Conservation (phyloP, 306 rosid species). For the Prunus fruticosa region DNA sequence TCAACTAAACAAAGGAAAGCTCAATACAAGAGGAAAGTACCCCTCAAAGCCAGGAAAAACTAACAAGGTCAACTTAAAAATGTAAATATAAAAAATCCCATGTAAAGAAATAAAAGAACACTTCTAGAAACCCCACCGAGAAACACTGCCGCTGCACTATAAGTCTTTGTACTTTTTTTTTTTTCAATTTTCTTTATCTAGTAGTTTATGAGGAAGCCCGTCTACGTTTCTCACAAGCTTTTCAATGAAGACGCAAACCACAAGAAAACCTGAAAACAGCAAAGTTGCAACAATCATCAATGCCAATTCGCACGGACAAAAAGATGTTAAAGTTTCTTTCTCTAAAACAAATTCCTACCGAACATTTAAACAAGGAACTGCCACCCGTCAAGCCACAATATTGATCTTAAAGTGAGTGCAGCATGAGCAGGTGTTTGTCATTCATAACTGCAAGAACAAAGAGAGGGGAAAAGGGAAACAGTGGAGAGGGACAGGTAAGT, state of each 20-base stretch:
- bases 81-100: constrained; percentile 8
- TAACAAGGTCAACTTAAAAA: not conserved
- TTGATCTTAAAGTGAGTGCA: constrained; percentile 49
- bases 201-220: constrained; percentile 38
- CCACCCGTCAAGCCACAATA: constrained; percentile 60
- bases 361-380: constrained; percentile 47
- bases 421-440: constrained; percentile 63
- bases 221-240: constrained; percentile 52
- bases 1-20: not conserved
- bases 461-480: not conserved
- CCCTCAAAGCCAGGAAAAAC: constrained; percentile 11
- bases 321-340: not conserved
- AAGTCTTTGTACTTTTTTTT: constrained; percentile 14
- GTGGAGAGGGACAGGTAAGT: not conserved
- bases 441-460: constrained; percentile 42
- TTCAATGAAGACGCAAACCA: constrained; percentile 40
- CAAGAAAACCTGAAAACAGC: constrained; percentile 49
- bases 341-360: constrained; percentile 35
- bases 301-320: not conserved
- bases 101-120: not conserved
- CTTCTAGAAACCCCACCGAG: constrained; percentile 19
- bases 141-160: constrained; percentile 41
- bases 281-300: constrained; percentile 7
- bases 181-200: constrained; percentile 22
- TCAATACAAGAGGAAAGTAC: not conserved